Percentiles rank a stretch among this genome's conserved stretches.
Conservation (phyloP, 495 filamentous ascomycete genomes). For the Xylaria flabelliformis region DNA sequence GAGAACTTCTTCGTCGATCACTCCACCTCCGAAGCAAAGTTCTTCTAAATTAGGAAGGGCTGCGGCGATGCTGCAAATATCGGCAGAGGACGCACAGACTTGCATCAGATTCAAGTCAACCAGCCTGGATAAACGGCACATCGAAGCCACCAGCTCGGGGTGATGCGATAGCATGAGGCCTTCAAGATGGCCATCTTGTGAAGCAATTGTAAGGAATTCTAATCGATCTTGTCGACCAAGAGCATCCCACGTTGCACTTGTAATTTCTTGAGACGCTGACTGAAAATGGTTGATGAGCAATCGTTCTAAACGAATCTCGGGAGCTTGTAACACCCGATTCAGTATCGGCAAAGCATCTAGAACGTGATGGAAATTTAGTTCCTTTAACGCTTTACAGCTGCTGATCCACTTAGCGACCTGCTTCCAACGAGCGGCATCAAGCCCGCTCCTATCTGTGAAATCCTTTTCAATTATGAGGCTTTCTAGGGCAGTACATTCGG, state of each 20-base stretch:
- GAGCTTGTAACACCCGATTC: slow-evolving; percentile 53
- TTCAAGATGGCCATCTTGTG: slow-evolving; percentile 51
- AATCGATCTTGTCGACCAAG: slow-evolving; percentile 38
- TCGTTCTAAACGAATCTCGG: slow-evolving; percentile 36
- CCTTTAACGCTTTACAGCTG: slow-evolving; percentile 59
- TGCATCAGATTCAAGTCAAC: slow-evolving; percentile 39
- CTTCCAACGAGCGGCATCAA: slow-evolving; percentile 55
- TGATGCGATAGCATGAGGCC: slow-evolving; percentile 46
- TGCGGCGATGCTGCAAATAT: slow-evolving; percentile 31
- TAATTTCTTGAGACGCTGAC: slow-evolving; percentile 3
- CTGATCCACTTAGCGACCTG: slow-evolving; percentile 62
- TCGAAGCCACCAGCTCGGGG: slow-evolving; percentile 57
- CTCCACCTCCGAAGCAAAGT: slow-evolving; percentile 61
- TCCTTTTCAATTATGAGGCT: slow-evolving; percentile 57
- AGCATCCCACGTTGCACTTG: slow-evolving; percentile 22
- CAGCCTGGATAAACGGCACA: slow-evolving; percentile 46
- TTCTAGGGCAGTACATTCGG: slow-evolving; percentile 58
- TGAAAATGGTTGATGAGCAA: slow-evolving; percentile 33
- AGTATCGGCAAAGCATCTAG: slow-evolving; percentile 58
- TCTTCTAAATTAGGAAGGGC: slow-evolving; percentile 59
- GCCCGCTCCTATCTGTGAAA: slow-evolving; percentile 37
- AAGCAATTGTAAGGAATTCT: slow-evolving; percentile 47
- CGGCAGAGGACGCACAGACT: slow-evolving; percentile 26
- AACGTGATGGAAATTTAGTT: slow-evolving; percentile 59
- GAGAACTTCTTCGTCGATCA: slow-evolving; percentile 59